Percentiles rank a stretch among this genome's conserved stretches.
Evolutionary conservation across 768 basidiomycete genomes (phyloP).

Genomic region (Hericium erinaceus): DNA sequence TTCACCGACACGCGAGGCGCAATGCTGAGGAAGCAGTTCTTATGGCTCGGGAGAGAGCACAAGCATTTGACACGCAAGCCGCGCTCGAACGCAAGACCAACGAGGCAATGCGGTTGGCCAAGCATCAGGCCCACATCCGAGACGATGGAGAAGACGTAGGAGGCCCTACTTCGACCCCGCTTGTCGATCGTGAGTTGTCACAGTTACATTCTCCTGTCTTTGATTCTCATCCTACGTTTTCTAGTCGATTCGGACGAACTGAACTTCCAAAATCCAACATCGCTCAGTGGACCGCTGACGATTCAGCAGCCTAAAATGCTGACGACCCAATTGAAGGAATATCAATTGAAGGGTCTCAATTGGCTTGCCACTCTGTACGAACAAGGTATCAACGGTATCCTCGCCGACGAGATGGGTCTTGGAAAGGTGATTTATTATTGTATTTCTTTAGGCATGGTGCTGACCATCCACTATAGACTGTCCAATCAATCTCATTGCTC

Average conservation of each 20-base stretch:
- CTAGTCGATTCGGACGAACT: constrained; percentile 92
- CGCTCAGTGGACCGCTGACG: constrained; percentile 72
- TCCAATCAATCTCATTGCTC: constrained; percentile 94
- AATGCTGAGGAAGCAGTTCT: constrained; percentile 87
- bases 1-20: constrained; percentile 73
- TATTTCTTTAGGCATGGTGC: constrained; percentile 14
- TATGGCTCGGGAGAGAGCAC: constrained; percentile 68
- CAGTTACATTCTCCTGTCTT: no score
- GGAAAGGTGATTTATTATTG: constrained; percentile 51
- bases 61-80: constrained; percentile 79
- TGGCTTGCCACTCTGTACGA: constrained; percentile 98
- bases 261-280: constrained; percentile 98
- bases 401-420: constrained; percentile 98
- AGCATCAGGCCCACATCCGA: constrained; percentile 35
- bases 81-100: constrained; percentile 74
- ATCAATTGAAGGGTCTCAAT: constrained; percentile 94
- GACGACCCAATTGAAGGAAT: constrained; percentile 95
- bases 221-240: neutral
- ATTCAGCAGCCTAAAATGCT: constrained; percentile 93
- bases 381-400: constrained; percentile 98
- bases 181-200: constrained; percentile 60
- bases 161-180: constrained; percentile 28
- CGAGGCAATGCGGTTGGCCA: constrained; percentile 63
- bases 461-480: constrained; percentile 47
- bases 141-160: constrained; percentile 34